Percentiles rank a stretch among this genome's conserved stretches.
These are phyloP conservation scores for Leishmania aethiopica DNA, from an alignment of 208 protist genomes.

Conservation along the genomic window DNA sequence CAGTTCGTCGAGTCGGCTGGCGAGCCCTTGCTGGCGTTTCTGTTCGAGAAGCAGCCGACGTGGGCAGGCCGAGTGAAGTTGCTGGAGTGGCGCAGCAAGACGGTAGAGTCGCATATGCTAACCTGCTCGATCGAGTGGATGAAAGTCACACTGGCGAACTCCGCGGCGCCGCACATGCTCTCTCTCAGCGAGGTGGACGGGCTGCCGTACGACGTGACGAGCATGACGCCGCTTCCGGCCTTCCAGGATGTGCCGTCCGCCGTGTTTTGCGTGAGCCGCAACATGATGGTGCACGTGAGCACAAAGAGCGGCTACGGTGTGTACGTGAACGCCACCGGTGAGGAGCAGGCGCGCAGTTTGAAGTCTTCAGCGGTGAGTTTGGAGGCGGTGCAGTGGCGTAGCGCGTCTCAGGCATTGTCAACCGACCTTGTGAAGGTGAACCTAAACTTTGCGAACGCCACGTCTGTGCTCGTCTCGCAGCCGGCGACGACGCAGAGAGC, in stretches of 20 bases:
- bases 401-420: constrained; percentile 45
- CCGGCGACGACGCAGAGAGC: not conserved
- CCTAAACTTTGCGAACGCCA: constrained; percentile 71
- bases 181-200: constrained; percentile 81
- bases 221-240: constrained; percentile 70
- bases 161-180: constrained; percentile 49
- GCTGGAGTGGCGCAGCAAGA: constrained; percentile 78
- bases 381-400: constrained; percentile 54
- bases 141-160: constrained; percentile 52
- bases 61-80: constrained; percentile 88
- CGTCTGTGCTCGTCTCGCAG: constrained; percentile 22
- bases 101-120: constrained; percentile 80
- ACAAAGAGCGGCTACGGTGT: constrained; percentile 79
- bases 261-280: constrained; percentile 72
- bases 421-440: constrained; percentile 66
- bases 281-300: constrained; percentile 83
- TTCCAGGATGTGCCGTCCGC: constrained; percentile 68
- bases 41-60: constrained; percentile 77
- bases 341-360: constrained; percentile 64
- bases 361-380: constrained; percentile 53
- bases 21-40: constrained; percentile 77
- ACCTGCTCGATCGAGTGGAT: constrained; percentile 81
- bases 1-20: constrained; percentile 83
- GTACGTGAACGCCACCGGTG: constrained; percentile 72
- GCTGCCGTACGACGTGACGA: constrained; percentile 79